Base-by-base conservation (phyloP, 345 rosid species). In the Linum usitatissimum region DNA sequence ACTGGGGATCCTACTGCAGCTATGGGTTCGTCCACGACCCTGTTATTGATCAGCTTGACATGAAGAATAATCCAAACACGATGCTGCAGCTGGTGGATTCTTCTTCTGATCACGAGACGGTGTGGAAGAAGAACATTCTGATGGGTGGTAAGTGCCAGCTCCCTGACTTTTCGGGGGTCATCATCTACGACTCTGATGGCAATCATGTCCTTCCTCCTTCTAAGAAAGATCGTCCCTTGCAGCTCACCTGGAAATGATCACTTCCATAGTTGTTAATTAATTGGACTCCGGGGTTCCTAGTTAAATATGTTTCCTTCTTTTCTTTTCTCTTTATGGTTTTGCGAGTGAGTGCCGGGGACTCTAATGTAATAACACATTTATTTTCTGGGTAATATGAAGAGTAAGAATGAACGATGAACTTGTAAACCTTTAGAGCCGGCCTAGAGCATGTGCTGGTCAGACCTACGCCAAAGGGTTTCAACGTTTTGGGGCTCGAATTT, bases 61-160 rank as follows among this genome's bases (percentile, higher is more conserved):
- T n/a, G n/a, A n/a, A n/a, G n/a, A n/a, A 5, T 12, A 76, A 80
- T 15, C 72, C 73, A 21, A 69, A 78, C 63, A 59, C 64, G 3
- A 59, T 65, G 65, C 66, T n/a, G n/a, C n/a, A n/a, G n/a, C n/a
- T 71, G 71, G 59, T 61, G 58, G 64, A 48, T 14, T 38, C 58
- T 0, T 78, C 62, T 55, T 61, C 61, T 66, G 51, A 65, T 36
- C 68, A 18, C 0, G 71, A 69, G 70, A 48, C 73, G 73, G 75
- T 92, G 66, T 88, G 98, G 96, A 83, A 79, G 81, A 92, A 85
- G 79, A 86, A 84, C 73, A 85, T 92, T 66, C 86, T 88, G 68
- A 89, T 92, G 96, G 98, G 95, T 3, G 98, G 85, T 1, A 88
- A 88, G 67, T 92, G 93, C 55, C 89, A 84, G 83, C 77, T 88